Evolutionary conservation across 176 grass and related monocot species (phyloP).

Genomic region (Lolium multiflorum): DNA sequence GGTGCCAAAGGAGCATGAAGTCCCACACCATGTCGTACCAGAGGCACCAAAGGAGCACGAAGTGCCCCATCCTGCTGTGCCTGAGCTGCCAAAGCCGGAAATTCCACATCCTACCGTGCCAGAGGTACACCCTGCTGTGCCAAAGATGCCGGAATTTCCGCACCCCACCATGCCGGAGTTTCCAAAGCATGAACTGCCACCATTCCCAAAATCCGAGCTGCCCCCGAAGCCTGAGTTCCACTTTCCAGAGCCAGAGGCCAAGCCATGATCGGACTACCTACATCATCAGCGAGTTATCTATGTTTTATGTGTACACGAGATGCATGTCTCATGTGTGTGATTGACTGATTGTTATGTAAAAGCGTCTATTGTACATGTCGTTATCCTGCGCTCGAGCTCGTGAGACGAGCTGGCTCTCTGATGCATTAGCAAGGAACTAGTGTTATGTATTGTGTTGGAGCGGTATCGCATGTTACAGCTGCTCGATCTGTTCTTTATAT

Average conservation of each 20-base stretch:
- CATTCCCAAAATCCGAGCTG: conserved; percentile 13
- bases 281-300: neutral
- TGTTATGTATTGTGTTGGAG: neutral
- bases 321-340: too few species aligned
- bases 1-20: neutral
- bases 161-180: neutral
- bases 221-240: conserved; percentile 33
- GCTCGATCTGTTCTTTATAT: neutral
- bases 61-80: neutral
- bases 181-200: conserved; percentile 21
- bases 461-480: neutral
- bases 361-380: neutral
- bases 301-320: neutral
- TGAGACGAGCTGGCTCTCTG: neutral
- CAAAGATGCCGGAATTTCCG: neutral
- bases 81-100: too few species aligned
- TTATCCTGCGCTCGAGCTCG: neutral
- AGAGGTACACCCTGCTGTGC: neutral
- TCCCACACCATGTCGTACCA: neutral
- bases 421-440: too few species aligned
- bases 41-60: neutral
- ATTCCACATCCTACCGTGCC: neutral
- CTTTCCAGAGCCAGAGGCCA: neutral
- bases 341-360: neutral
- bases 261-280: conserved; percentile 20